Evolutionary conservation across 164 flowering plant species (phyloP).

Genomic region (Akebia trifoliata): DNA sequence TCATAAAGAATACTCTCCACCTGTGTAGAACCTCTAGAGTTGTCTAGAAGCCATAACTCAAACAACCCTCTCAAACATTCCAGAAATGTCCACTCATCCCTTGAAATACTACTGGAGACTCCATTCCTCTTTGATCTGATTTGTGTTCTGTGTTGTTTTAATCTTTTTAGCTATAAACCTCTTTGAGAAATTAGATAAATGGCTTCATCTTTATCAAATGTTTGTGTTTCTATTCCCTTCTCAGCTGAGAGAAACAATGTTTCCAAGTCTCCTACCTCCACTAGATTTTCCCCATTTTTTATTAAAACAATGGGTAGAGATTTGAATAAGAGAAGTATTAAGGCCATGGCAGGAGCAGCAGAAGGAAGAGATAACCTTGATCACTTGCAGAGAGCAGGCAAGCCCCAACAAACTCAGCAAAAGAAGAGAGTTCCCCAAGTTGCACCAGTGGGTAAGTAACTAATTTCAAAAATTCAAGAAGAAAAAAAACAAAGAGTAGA

Average conservation of each 20-base stretch:
- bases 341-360: constrained; percentile 32
- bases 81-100: constrained; percentile 12
- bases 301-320: constrained; percentile 5
- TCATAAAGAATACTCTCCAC: too few relatives aligned
- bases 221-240: constrained; percentile 26
- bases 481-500: not conserved
- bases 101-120: constrained; percentile 4
- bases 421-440: constrained; percentile 22
- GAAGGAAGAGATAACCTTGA: constrained; percentile 48
- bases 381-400: constrained; percentile 43
- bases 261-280: not conserved
- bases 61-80: not conserved
- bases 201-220: constrained; percentile 28
- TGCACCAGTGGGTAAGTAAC: constrained; percentile 35
- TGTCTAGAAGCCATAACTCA: constrained; percentile 1
- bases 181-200: constrained; percentile 11
- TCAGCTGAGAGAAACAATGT: constrained; percentile 12
- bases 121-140: not conserved
- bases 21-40: not conserved
- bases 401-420: constrained; percentile 16
- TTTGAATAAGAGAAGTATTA: constrained; percentile 9
- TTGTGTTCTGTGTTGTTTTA: not conserved
- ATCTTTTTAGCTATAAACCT: not conserved
- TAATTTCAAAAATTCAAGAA: not conserved
- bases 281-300: constrained; percentile 1